Conservation (phyloP, 2,329 filamentous ascomycete genomes). For the Echinosphaeria canescens region DNA sequence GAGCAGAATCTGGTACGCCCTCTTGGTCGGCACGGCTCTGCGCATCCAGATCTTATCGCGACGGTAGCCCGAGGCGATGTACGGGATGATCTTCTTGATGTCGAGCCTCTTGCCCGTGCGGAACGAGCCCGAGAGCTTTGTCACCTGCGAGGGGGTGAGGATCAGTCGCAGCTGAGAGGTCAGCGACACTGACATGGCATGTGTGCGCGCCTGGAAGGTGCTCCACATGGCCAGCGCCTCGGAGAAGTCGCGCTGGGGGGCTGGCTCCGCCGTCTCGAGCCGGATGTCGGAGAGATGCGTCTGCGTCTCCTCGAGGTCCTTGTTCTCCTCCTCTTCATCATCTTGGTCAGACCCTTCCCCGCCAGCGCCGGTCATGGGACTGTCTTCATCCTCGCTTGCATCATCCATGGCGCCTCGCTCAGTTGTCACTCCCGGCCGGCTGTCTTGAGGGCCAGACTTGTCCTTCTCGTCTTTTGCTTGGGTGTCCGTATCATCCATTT, state of each 20-base stretch:
- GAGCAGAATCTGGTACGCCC: constrained; percentile 91
- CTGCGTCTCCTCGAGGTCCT: constrained; percentile 26
- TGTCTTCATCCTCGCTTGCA: constrained; percentile 15
- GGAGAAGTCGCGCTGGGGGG: constrained; percentile 21
- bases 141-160: constrained; percentile 80
- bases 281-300: constrained; percentile 55
- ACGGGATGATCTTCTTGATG: constrained; percentile 98
- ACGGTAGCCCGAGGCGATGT: constrained; percentile 96
- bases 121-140: constrained; percentile 91
- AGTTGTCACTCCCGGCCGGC: constrained; percentile 36
- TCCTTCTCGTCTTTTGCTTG: constrained; percentile 23
- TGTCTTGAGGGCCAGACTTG: too few relatives aligned
- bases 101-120: constrained; percentile 95
- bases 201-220: constrained; percentile 65
- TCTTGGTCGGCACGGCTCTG: constrained; percentile 73
- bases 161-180: constrained; percentile 94
- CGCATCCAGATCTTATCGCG: constrained; percentile 99
- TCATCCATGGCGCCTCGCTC: constrained; percentile 20
- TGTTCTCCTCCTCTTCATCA: constrained; percentile 24
- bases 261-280: constrained; percentile 19
- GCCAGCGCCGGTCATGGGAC: constrained; percentile 7
- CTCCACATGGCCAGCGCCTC: constrained; percentile 60
- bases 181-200: constrained; percentile 67
- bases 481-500: constrained; percentile 13
- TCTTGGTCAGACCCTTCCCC: constrained; percentile 27